Evolutionary conservation across 176 grass and related monocot species (phyloP).

Genomic region (Musa schizocarpa): DNA sequence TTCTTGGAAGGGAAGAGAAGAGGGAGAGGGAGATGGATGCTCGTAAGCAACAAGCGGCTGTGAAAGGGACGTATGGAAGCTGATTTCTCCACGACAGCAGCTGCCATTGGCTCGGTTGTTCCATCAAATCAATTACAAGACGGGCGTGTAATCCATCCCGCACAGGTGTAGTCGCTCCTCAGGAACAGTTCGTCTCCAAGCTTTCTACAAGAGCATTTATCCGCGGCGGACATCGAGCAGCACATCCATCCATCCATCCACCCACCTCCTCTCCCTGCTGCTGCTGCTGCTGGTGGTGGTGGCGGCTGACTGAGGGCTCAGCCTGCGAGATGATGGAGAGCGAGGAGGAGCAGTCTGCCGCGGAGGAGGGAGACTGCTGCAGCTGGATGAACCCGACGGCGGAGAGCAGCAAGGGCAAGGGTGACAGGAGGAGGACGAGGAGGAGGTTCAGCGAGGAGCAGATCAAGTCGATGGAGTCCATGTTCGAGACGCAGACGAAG

Average conservation of each 20-base stretch:
- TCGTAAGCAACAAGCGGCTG: not conserved
- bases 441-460: slow-evolving; percentile 95
- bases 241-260: not conserved
- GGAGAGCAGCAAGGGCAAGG: slow-evolving; percentile 9
- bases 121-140: slow-evolving; percentile 30
- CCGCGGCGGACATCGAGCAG: not conserved
- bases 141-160: slow-evolving; percentile 16
- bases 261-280: not conserved
- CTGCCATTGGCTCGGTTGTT: slow-evolving; percentile 32
- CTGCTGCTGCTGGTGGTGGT: not conserved
- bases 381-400: slow-evolving; percentile 32
- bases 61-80: slow-evolving; percentile 4
- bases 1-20: not conserved
- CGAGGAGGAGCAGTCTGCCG: slow-evolving; percentile 29
- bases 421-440: slow-evolving; percentile 70
- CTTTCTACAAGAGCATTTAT: not conserved
- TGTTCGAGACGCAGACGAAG: slow-evolving; percentile 94
- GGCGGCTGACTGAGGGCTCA: not conserved
- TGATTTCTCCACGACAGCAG: slow-evolving; percentile 24
- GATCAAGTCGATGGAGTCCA: slow-evolving; percentile 97
- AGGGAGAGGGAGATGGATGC: slow-evolving; percentile 1
- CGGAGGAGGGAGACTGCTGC: slow-evolving; percentile 29
- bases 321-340: slow-evolving; percentile 37
- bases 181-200: not conserved
- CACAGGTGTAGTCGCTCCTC: slow-evolving; percentile 9